These are phyloP conservation scores for Rhipidocladum racemiflorum DNA, from an alignment of 176 grass and related monocot genomes.

Conservation along the genomic window DNA sequence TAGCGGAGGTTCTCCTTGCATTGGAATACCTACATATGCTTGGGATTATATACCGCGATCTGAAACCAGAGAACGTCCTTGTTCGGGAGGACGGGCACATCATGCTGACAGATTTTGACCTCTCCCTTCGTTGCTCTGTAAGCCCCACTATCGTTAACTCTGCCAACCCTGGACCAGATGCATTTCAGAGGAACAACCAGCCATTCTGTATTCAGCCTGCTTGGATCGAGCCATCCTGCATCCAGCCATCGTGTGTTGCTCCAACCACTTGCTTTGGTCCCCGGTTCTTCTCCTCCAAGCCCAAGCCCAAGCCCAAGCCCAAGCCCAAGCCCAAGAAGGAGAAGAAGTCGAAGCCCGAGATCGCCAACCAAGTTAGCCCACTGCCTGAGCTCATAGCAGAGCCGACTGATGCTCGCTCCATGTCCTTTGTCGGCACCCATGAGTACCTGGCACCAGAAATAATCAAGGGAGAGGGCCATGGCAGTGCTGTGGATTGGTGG, in stretches of 20 bases:
- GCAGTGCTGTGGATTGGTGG: constrained; percentile 84
- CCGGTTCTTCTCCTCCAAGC: constrained; percentile 60
- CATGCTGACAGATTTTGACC: constrained; percentile 78
- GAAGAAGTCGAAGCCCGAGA: constrained; percentile 59
- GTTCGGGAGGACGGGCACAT: constrained; percentile 81
- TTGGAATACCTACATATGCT: constrained; percentile 86
- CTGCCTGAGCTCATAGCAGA: constrained; percentile 69
- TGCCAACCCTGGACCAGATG: constrained; percentile 51
- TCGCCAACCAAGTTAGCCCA: constrained; percentile 64
- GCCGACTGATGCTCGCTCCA: constrained; percentile 70
- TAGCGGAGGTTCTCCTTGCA: constrained; percentile 65
- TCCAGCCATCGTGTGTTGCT: constrained; percentile 62
- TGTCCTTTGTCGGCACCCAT: constrained; percentile 81
- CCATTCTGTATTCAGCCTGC: constrained; percentile 66
- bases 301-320: too few species aligned
- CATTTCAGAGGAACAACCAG: constrained; percentile 49
- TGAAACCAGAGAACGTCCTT: constrained; percentile 77
- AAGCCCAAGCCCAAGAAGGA: constrained; percentile 57
- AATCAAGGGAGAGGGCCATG: constrained; percentile 77
- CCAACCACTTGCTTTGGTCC: constrained; percentile 75
- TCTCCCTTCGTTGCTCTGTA: constrained; percentile 60
- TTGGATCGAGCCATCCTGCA: constrained; percentile 74
- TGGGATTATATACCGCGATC: constrained; percentile 84
- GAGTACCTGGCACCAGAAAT: constrained; percentile 79
- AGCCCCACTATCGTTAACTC: constrained; percentile 61